Evolutionary conservation across 2,329 filamentous ascomycete genomes (phyloP), one percentile per base, ranked within the genome.

Genomic region (Cordyceps tenuipes): DNA sequence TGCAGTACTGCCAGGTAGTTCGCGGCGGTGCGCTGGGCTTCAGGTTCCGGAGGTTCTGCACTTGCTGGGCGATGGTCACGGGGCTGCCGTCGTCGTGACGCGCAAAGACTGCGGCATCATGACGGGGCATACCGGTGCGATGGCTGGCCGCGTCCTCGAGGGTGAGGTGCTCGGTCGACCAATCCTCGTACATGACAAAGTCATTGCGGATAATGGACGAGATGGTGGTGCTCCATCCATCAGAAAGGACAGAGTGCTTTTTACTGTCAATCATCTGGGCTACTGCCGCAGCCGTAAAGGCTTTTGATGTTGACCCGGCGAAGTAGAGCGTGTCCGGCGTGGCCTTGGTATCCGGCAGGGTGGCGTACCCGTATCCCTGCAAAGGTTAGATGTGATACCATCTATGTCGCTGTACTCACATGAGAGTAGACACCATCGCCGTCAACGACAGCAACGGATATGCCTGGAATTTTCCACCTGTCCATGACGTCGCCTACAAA

Each of bases 1-100:
- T 82, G 66, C 71, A 76, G 65, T 83, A 83, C 61, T 77, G 71
- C 59, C 71, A 81, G 58, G 65, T 70, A 1, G 73, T 71, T 2
- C 82, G 72, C 5, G 79, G 72, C 62, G 80, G 76, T 7, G 68
- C 67, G 0, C 71, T 72, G 62, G 79, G 64, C 1, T 76, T 73
- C 17, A 84, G 67, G 62, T 80, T 65, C 3, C 80, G 71, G 26
- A 83, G 63, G 19, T 74, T 76, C 29, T 76, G 70, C 9, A 76
- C 74, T 0, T 76, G 62, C 1, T 76, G 75, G 41, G 64, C 69
- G 1, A 72, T 67, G 2, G 64, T 75, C 59, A 53, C 66, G 49
- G 56, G 49, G 31, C 41, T 60, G 21, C 51, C 29, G 34, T 60
- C 44, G 8, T 41, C 21, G 43, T 55, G 43, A 39, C 17, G 46